These are phyloP conservation scores for Tranzscheliella williamsii DNA, from an alignment of 1,284 basidiomycete genomes.

Conservation along the genomic window DNA sequence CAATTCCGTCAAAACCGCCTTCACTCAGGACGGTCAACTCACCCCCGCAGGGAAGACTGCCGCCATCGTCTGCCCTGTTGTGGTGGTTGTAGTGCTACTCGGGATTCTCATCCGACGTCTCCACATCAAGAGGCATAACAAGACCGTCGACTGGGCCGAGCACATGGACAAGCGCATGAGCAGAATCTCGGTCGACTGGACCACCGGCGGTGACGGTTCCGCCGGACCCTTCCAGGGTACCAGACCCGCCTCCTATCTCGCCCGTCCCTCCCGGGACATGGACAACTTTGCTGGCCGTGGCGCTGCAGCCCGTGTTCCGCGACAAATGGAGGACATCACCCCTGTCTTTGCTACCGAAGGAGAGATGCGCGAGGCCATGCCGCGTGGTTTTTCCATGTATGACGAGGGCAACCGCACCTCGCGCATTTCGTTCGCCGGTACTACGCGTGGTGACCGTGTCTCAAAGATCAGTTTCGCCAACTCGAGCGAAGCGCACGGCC, in stretches of 20 bases:
- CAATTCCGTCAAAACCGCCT: constrained; percentile 46
- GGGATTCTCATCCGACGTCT: constrained; percentile 51
- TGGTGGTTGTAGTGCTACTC: constrained; percentile 41
- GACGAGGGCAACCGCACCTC: constrained; percentile 38
- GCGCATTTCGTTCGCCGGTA: constrained; percentile 46
- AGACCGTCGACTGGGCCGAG: constrained; percentile 58
- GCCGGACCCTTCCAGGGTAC: constrained; percentile 46
- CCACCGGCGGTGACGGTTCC: constrained; percentile 48
- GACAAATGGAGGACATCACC: constrained; percentile 43
- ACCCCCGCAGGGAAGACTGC: constrained; percentile 52
- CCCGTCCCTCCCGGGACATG: constrained; percentile 40
- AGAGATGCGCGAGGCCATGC: constrained; percentile 46
- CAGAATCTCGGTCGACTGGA: constrained; percentile 57
- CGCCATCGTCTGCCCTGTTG: constrained; percentile 54
- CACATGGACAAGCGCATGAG: constrained; percentile 59
- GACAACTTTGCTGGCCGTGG: constrained; percentile 43
- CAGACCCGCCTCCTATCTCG: constrained; percentile 45
- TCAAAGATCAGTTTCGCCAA: constrained; percentile 50
- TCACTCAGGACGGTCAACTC: constrained; percentile 44
- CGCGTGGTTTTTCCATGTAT: constrained; percentile 42
- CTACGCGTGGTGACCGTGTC: constrained; percentile 47
- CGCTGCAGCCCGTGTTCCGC: constrained; percentile 36
- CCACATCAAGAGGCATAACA: constrained; percentile 58
- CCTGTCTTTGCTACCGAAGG: constrained; percentile 29
- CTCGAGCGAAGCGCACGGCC: constrained; percentile 37